Conservation (phyloP, 768 basidiomycete genomes). For the Panaeolus papilionaceus region DNA sequence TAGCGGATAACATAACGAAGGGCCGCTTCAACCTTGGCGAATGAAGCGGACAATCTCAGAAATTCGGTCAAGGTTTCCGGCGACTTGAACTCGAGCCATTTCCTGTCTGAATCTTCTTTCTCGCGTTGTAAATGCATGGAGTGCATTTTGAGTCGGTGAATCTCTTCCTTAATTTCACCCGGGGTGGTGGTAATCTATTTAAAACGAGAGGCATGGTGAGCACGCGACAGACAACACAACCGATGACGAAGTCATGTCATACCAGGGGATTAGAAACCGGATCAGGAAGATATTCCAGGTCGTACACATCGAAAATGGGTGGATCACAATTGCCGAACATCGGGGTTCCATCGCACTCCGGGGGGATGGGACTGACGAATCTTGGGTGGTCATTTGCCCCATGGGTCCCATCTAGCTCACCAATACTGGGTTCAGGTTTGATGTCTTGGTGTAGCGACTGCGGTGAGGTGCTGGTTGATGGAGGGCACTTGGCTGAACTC, state of each 20-base stretch:
- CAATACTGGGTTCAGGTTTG: background rate
- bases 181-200: slow-evolving; percentile 8
- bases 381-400: background rate
- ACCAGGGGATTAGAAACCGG: slow-evolving; percentile 11
- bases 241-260: background rate
- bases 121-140: slow-evolving; percentile 6
- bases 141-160: slow-evolving; percentile 6
- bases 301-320: slow-evolving; percentile 8
- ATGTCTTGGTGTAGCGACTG: background rate
- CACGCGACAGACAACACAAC: background rate
- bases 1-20: slow-evolving; percentile 10
- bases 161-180: slow-evolving; percentile 10
- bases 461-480: background rate
- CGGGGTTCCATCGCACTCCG: slow-evolving; percentile 10
- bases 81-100: slow-evolving; percentile 8
- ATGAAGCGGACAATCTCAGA: background rate
- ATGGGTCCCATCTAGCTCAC: background rate
- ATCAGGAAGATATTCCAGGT: slow-evolving; percentile 9
- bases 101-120: slow-evolving; percentile 2
- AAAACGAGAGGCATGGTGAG: background rate
- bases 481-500: background rate
- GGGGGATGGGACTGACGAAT: background rate
- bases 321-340: slow-evolving; percentile 12
- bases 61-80: slow-evolving; percentile 11
- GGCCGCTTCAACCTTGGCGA: background rate